Conservation (phyloP, 371 early-diverging fungal genomes). For the Mortierella sp. region DNA sequence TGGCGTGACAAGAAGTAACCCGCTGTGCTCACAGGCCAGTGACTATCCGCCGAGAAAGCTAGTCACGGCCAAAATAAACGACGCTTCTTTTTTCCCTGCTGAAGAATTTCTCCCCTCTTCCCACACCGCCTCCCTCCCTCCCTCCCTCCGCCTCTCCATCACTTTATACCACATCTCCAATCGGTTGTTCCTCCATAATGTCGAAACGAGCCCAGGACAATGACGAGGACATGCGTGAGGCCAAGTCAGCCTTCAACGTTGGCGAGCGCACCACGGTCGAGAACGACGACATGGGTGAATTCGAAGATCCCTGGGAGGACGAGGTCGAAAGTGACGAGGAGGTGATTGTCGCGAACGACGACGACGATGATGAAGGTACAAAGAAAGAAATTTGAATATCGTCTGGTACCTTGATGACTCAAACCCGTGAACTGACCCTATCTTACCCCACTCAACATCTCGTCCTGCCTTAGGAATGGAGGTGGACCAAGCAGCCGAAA, state of each 20-base stretch:
- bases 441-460: no score
- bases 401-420: no score
- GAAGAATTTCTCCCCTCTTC: constrained; percentile 4
- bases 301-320: constrained; percentile 96
- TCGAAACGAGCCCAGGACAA: constrained; percentile 69
- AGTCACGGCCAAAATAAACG: no score
- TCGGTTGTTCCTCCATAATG: constrained; percentile 57
- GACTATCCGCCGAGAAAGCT: no score
- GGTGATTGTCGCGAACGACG: constrained; percentile 63
- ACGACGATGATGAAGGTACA: constrained; percentile 65
- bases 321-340: constrained; percentile 86
- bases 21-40: no score
- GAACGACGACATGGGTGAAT: constrained; percentile 91
- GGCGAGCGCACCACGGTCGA: constrained; percentile 51
- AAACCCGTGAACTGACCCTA: background rate
- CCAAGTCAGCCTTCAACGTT: constrained; percentile 57
- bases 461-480: constrained; percentile 45
- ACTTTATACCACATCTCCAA: no score
- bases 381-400: no score
- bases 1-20: constrained; percentile 8
- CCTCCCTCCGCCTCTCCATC: no score
- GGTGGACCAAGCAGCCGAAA: constrained; percentile 49
- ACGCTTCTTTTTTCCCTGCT: no score
- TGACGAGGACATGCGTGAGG: constrained; percentile 61
- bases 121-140: constrained; percentile 5